Evolutionary conservation across 1,139 yeast species (phyloP).

Genomic region (Citeromyces siamensis): DNA sequence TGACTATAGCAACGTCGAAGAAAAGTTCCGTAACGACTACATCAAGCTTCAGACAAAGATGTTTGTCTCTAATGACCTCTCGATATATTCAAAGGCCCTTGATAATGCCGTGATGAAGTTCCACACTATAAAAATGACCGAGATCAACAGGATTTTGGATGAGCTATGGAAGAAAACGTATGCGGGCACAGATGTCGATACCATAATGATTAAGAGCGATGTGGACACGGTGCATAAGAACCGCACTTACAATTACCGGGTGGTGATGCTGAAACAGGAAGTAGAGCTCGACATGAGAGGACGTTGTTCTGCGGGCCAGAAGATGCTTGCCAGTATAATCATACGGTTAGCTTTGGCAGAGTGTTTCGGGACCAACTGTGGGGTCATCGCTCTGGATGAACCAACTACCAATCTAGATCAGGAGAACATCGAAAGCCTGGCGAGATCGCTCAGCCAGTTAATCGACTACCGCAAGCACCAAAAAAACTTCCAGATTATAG

Average conservation of each 20-base stretch:
- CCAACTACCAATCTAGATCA: slow-evolving; percentile 94
- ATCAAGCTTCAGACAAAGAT: slow-evolving; percentile 66
- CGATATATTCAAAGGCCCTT: slow-evolving; percentile 70
- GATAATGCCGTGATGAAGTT: slow-evolving; percentile 92
- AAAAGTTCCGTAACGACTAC: slow-evolving; percentile 56
- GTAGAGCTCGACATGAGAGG: slow-evolving; percentile 97
- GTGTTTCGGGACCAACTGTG: slow-evolving; percentile 91
- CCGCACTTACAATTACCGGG: slow-evolving; percentile 81
- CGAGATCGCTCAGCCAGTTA: slow-evolving; percentile 64
- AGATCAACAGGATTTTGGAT: slow-evolving; percentile 76
- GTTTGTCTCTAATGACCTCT: slow-evolving; percentile 76
- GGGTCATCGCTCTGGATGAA: slow-evolving; percentile 92
- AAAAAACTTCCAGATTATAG: slow-evolving; percentile 84
- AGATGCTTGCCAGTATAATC: slow-evolving; percentile 84
- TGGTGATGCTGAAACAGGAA: slow-evolving; percentile 89
- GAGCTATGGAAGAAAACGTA: slow-evolving; percentile 93
- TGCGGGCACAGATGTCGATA: slow-evolving; percentile 90
- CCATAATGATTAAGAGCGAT: slow-evolving; percentile 79
- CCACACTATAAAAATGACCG: slow-evolving; percentile 87
- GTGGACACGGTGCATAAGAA: slow-evolving; percentile 26
- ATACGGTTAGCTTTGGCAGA: slow-evolving; percentile 90
- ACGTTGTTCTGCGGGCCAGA: slow-evolving; percentile 96
- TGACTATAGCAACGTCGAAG: slow-evolving; percentile 61
- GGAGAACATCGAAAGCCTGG: slow-evolving; percentile 82
- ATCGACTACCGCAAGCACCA: slow-evolving; percentile 68